Percentiles rank a stretch among this genome's conserved stretches.
Conservation (phyloP, 129 eudicot species). For the Tagetes patula region DNA sequence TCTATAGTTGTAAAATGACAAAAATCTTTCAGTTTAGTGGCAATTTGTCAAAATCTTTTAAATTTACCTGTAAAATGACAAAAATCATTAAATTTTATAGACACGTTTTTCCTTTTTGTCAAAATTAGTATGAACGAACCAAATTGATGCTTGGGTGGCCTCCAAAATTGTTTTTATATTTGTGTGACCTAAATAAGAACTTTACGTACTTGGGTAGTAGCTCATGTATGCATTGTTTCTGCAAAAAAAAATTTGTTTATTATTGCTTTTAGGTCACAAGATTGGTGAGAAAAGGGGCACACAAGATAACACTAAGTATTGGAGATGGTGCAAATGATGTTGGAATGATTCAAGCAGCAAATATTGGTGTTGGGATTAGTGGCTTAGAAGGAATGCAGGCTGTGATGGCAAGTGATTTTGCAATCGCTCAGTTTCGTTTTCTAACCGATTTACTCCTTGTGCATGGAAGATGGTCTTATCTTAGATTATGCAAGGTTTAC, state of each 20-base stretch:
- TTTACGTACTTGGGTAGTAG: background rate
- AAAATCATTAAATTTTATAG: background rate
- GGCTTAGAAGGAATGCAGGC: constrained; percentile 99
- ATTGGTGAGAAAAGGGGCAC: constrained; percentile 85
- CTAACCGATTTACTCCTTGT: constrained; percentile 89
- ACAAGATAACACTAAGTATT: constrained; percentile 84
- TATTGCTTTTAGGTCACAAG: constrained; percentile 65
- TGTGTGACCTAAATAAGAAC: background rate
- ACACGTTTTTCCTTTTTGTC: background rate
- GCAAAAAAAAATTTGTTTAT: too few species aligned
- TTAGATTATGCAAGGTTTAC: constrained; percentile 87
- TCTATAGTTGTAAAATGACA: background rate
- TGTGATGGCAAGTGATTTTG: constrained; percentile 98
- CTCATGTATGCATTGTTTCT: background rate
- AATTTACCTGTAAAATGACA: background rate
- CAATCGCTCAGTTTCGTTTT: constrained; percentile 95
- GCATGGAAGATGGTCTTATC: constrained; percentile 98
- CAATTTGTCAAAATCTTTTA: background rate
- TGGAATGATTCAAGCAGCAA: constrained; percentile 98
- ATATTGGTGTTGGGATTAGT: constrained; percentile 96
- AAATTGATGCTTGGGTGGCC: background rate
- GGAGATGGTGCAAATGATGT: constrained; percentile 99
- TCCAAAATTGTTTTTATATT: background rate
- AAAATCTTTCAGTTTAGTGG: background rate
- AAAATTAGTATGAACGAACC: background rate